These are phyloP conservation scores for Aspergillus hiratsukae DNA, from an alignment of 2,329 filamentous ascomycete genomes.

Conservation along the genomic window DNA sequence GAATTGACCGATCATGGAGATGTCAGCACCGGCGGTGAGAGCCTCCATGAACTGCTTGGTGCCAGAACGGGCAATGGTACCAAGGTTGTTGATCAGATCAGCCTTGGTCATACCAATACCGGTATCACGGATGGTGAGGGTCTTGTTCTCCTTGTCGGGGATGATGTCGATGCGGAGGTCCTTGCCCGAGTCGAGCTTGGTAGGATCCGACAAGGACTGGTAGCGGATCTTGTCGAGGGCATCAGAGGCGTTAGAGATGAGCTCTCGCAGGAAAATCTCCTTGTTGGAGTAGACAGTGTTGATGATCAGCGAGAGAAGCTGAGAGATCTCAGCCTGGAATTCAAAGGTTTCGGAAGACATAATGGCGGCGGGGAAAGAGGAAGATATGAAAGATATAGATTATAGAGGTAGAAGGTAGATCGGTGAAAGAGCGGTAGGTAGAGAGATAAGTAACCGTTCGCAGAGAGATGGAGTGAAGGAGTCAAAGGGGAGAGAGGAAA, in stretches of 20 bases:
- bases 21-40: conserved; percentile 93
- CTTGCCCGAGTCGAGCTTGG: conserved; percentile 95
- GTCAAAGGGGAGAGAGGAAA: conserved; percentile 5
- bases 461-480: conserved; percentile 12
- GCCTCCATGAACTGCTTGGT: conserved; percentile 99
- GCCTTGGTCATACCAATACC: conserved; percentile 99
- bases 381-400: conserved; percentile 4
- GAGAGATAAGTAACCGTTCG: conserved; percentile 7
- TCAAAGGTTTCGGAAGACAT: conserved; percentile 95
- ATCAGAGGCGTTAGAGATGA: conserved; percentile 98
- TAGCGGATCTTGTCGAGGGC: conserved; percentile 99
- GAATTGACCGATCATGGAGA: conserved; percentile 99
- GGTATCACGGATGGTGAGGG: conserved; percentile 91
- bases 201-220: conserved; percentile 93
- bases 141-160: conserved; percentile 96
- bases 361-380: conserved; percentile 37
- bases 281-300: conserved; percentile 99
- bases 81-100: conserved; percentile 99
- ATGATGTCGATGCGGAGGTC: conserved; percentile 99
- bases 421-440: conserved; percentile 1
- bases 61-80: conserved; percentile 97
- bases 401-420: conserved; percentile 7
- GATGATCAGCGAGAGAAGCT: conserved; percentile 99
- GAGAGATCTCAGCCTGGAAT: conserved; percentile 99
- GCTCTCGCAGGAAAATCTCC: conserved; percentile 98